Conservation (phyloP, 768 basidiomycete genomes). For the Collybiopsis confluens region DNA sequence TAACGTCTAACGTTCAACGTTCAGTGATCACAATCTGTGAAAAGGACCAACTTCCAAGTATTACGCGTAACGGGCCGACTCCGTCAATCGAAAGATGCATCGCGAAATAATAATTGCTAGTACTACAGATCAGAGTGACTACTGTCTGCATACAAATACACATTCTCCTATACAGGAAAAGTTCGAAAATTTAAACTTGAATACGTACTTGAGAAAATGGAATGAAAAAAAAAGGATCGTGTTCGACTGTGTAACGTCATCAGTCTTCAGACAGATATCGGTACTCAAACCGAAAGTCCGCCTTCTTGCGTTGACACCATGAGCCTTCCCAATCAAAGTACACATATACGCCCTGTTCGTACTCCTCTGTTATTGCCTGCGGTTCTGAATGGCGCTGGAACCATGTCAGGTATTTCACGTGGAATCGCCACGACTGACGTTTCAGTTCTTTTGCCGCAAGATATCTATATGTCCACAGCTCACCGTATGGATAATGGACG, state of each 20-base stretch:
- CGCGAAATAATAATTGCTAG: neutral
- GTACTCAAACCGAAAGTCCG: conserved; percentile 96
- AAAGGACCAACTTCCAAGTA: too few relatives aligned
- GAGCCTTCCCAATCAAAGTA: conserved; percentile 99
- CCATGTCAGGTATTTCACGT: conserved; percentile 99
- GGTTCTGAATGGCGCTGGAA: conserved; percentile 99
- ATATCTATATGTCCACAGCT: conserved; percentile 47
- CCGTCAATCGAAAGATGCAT: neutral
- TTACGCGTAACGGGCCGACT: too few relatives aligned
- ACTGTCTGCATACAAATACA: conserved; percentile 12
- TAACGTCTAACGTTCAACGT: too few relatives aligned
- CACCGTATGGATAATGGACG: neutral
- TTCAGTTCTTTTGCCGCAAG: conserved; percentile 97
- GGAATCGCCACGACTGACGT: conserved; percentile 97
- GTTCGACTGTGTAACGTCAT: conserved; percentile 11
- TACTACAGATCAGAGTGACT: too few relatives aligned
- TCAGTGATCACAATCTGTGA: too few relatives aligned
- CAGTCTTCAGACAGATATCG: conserved; percentile 91
- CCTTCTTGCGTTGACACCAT: conserved; percentile 98
- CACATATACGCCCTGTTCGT: conserved; percentile 98
- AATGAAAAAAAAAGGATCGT: conserved; percentile 2
- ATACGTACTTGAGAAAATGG: conserved; percentile 7
- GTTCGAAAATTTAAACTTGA: conserved; percentile 12
- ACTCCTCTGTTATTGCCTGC: conserved; percentile 97
- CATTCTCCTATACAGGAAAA: neutral